A percentile compares a stretch with the other conserved stretches of the same genome.
Evolutionary conservation across 441 rosid genomes (phyloP).

Genomic region (Adansonia gregorii): DNA sequence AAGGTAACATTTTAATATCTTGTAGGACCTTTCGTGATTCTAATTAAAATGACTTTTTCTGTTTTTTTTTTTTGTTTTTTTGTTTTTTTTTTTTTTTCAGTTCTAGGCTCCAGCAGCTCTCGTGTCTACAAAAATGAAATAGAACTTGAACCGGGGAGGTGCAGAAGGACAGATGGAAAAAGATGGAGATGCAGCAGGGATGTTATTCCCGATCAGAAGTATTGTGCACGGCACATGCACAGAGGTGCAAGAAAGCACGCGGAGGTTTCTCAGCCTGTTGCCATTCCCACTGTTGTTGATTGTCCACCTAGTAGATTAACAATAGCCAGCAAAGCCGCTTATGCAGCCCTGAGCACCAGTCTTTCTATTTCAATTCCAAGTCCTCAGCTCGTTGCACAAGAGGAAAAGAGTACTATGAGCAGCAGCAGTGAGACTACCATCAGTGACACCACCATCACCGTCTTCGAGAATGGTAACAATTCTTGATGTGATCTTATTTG

Average conservation of each 20-base stretch:
- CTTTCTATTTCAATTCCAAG: slow-evolving; percentile 45
- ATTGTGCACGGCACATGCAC: slow-evolving; percentile 67
- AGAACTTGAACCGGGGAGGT: slow-evolving; percentile 59
- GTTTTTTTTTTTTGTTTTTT: background rate
- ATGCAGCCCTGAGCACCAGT: slow-evolving; percentile 31
- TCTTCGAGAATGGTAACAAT: slow-evolving; percentile 31
- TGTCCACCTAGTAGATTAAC: background rate
- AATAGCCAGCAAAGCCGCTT: slow-evolving; percentile 23
- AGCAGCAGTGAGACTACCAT: slow-evolving; percentile 66
- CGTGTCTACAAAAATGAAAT: slow-evolving; percentile 32
- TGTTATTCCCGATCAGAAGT: slow-evolving; percentile 57
- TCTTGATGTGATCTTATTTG: slow-evolving; percentile 17
- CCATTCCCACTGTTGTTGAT: slow-evolving; percentile 15
- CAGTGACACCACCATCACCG: slow-evolving; percentile 43
- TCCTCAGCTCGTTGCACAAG: slow-evolving; percentile 31
- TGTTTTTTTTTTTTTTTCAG: slow-evolving; percentile 6
- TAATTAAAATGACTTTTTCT: background rate
- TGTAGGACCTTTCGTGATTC: slow-evolving; percentile 14
- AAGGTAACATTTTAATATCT: background rate
- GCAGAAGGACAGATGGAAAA: slow-evolving; percentile 82
- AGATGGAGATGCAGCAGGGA: slow-evolving; percentile 71
- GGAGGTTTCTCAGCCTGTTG: slow-evolving; percentile 29
- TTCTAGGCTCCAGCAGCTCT: slow-evolving; percentile 40
- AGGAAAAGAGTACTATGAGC: slow-evolving; percentile 34
- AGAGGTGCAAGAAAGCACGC: slow-evolving; percentile 63